Evolutionary conservation across 1,139 yeast species (phyloP).

Genomic region (Maudiozyma humilis): DNA sequence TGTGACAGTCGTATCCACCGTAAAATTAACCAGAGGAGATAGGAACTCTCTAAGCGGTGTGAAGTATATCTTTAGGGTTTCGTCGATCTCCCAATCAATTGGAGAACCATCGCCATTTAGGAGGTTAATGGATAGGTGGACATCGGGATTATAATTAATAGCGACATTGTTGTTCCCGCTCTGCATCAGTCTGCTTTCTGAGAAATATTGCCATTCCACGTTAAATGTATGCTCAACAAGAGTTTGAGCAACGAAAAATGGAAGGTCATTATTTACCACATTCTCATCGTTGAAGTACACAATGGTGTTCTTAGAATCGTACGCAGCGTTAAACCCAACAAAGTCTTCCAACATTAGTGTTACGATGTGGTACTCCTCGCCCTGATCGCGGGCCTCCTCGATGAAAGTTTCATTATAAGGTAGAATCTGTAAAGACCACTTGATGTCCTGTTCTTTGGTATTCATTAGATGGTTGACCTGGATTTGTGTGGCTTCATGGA

Average conservation of each 20-base stretch:
- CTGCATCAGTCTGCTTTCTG: slow-evolving; percentile 12
- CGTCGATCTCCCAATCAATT: slow-evolving; percentile 50
- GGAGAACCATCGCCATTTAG: slow-evolving; percentile 48
- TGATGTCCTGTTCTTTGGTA: slow-evolving; percentile 17
- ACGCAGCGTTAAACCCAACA: slow-evolving; percentile 22
- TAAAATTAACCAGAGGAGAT: slow-evolving; percentile 53
- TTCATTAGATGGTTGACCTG: slow-evolving; percentile 27
- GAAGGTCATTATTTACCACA: slow-evolving; percentile 51
- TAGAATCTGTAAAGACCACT: slow-evolving; percentile 29
- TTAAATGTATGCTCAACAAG: slow-evolving; percentile 46
- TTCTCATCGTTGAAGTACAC: slow-evolving; percentile 42
- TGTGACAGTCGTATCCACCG: slow-evolving; percentile 72
- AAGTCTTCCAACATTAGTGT: slow-evolving; percentile 23
- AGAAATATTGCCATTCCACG: slow-evolving; percentile 36
- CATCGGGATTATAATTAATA: slow-evolving; percentile 52
- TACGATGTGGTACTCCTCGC: slow-evolving; percentile 23
- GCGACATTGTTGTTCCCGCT: slow-evolving; percentile 28
- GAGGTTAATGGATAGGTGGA: slow-evolving; percentile 61
- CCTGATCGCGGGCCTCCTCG: slow-evolving; percentile 7
- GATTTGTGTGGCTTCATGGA: slow-evolving; percentile 40
- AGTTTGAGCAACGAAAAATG: slow-evolving; percentile 52
- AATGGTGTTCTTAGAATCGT: slow-evolving; percentile 36
- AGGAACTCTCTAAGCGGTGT: slow-evolving; percentile 41
- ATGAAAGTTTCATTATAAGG: slow-evolving; percentile 17
- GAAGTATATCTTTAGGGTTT: slow-evolving; percentile 38